These are phyloP conservation scores for Dioscorea alata DNA, from an alignment of 106 monocot genomes.

Conservation along the genomic window DNA sequence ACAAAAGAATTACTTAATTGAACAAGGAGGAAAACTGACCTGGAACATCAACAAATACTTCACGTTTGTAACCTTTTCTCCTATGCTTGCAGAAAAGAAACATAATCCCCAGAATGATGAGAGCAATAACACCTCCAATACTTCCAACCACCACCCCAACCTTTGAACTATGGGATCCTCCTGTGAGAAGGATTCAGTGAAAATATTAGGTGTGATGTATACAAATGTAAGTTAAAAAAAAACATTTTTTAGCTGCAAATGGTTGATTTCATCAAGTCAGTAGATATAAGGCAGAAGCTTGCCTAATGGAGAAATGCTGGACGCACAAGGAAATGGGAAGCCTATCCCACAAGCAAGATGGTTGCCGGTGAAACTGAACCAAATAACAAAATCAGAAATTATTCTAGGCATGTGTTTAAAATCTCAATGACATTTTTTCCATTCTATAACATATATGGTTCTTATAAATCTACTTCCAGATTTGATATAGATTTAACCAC, in stretches of 20 bases:
- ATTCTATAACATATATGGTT: too few species aligned
- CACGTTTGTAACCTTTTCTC: slow-evolving; percentile 1
- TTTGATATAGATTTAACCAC: background rate
- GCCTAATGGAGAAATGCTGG: slow-evolving; percentile 39
- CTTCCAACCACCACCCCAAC: slow-evolving; percentile 3
- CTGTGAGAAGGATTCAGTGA: background rate
- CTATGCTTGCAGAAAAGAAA: slow-evolving; percentile 2
- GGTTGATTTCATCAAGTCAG: too few species aligned
- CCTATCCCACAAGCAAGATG: slow-evolving; percentile 60
- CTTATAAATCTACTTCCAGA: background rate
- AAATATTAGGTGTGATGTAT: background rate
- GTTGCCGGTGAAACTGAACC: slow-evolving; percentile 79
- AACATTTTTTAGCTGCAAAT: background rate
- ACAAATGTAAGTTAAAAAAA: background rate
- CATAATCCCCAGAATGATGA: background rate
- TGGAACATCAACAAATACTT: slow-evolving; percentile 14
- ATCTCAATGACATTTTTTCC: too few species aligned
- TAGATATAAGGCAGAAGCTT: slow-evolving; percentile 6
- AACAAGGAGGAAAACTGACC: slow-evolving; percentile 2
- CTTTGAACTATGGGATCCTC: slow-evolving; percentile 10
- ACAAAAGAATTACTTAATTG: background rate
- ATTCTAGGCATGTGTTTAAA: background rate
- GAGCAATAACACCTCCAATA: slow-evolving; percentile 7
- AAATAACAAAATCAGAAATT: background rate
- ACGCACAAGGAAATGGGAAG: slow-evolving; percentile 39